Evolutionary conservation across 192 early-diverging fungal genomes (phyloP), one percentile per base, ranked within the genome.

Genomic region (Coemansia sp.): DNA sequence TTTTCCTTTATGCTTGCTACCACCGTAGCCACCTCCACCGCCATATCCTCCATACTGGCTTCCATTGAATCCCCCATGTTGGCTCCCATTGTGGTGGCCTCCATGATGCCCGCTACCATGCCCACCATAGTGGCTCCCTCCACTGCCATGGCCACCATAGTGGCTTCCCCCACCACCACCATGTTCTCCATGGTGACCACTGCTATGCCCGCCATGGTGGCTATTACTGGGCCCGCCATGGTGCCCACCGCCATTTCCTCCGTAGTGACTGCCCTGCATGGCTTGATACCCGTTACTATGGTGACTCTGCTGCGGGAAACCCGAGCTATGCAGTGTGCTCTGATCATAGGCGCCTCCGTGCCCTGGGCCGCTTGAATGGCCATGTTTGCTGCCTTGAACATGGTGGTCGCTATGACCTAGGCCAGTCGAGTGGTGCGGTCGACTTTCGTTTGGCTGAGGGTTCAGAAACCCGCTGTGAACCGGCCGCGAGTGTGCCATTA

Each of bases 21-120:
- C 14, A 2, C 36, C 58, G 16, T 35, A 16, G 28, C 35, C 36
- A 18, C 62, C 38, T 8, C 37, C 31, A 3, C 37, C 38, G 5
- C 65, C 64, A 47, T 59, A 33, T 14, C 65, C 57, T 42, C 55
- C 41, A 45, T 59, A 42, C n/a, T 47, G 61, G 16, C 52, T 55
- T 55, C 52, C 52, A 8, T 28, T 31, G n/a, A n/a, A 26, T 31
- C 25, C 26, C 3, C 33, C 45, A 2, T 52, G n/a, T 6, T 43
- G 42, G 60, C 60, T 39, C 13, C 37, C 37, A 60, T 36, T 26
- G 9, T 18, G 14, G 21, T 35, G 31, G 31, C 59, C 59, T 33
- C 59, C 59, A 41, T 41, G 36, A 60, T 60, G 39, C 2, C 59
- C 65, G 23, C 62, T 34, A 35, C 36, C 33, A 37, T 37, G 45